These are phyloP conservation scores for Penicillium herquei DNA, from an alignment of 495 filamentous ascomycete genomes.

Conservation along the genomic window DNA sequence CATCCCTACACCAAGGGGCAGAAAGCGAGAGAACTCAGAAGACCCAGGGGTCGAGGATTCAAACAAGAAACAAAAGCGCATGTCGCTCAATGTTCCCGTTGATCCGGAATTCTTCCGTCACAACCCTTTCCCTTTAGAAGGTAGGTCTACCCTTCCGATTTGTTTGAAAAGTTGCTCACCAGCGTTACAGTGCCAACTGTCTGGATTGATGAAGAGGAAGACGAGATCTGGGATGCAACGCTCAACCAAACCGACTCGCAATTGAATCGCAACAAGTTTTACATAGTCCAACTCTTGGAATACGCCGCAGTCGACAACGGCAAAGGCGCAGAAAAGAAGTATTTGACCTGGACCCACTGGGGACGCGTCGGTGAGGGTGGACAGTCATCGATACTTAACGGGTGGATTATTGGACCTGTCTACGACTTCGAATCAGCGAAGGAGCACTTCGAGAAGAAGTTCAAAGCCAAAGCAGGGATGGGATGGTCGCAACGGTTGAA, in stretches of 20 bases:
- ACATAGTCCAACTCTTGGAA: conserved; percentile 55
- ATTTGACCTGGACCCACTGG: conserved; percentile 68
- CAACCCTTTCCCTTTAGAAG: background rate
- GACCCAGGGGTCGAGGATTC: conserved; percentile 3
- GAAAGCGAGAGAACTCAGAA: conserved; percentile 24
- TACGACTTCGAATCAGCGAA: conserved; percentile 42
- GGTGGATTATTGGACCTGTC: conserved; percentile 23
- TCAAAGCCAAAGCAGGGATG: conserved; percentile 74
- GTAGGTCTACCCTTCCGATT: background rate
- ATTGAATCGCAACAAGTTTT: conserved; percentile 73
- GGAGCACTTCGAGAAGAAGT: conserved; percentile 64
- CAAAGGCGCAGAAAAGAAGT: conserved; percentile 24
- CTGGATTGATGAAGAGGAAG: conserved; percentile 56
- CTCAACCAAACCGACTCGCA: conserved; percentile 50
- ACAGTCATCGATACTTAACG: conserved; percentile 46
- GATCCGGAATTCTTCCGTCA: conserved; percentile 39
- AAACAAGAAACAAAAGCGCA: conserved; percentile 43
- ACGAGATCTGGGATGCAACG: conserved; percentile 61
- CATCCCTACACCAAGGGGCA: conserved; percentile 14
- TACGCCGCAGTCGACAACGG: no score
- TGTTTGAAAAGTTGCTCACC: background rate
- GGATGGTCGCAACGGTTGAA: conserved; percentile 59
- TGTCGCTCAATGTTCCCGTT: conserved; percentile 44
- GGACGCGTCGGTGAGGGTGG: conserved; percentile 76
- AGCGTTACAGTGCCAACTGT: conserved; percentile 37